Conservation (phyloP, 139 green algal species). For the Ulvella scutata region DNA sequence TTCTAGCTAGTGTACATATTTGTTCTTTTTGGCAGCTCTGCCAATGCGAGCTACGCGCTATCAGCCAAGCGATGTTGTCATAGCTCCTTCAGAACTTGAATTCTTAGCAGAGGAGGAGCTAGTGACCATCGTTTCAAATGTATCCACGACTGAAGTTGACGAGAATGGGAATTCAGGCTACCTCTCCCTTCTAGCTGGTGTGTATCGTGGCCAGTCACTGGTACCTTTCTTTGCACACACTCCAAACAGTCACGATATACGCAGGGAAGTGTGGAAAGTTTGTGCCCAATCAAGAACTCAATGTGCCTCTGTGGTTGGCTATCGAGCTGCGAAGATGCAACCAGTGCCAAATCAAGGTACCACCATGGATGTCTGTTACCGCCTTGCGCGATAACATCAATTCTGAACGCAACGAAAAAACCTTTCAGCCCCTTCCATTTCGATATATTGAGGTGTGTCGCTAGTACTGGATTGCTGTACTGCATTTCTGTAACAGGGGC, state of each 20-base stretch:
- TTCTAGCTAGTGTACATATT: too few species aligned
- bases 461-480: not conserved
- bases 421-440: not conserved
- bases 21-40: too few species aligned
- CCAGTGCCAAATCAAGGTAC: not conserved
- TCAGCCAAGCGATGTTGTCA: not conserved
- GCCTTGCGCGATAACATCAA: not conserved
- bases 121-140: not conserved
- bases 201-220: not conserved
- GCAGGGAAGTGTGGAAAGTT: not conserved
- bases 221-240: too few species aligned
- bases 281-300: not conserved
- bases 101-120: not conserved
- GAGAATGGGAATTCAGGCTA: not conserved
- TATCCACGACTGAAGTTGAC: not conserved
- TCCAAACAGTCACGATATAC: not conserved
- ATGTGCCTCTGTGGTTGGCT: not conserved
- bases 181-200: not conserved
- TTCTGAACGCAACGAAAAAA: not conserved
- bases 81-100: not conserved
- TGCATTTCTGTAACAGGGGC: too few species aligned
- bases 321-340: not conserved
- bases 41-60: not conserved
- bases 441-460: not conserved
- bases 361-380: not conserved